phyloP scores from a whole-genome alignment of 331 rosid genomes.

The Rosa hybrid region DNA sequence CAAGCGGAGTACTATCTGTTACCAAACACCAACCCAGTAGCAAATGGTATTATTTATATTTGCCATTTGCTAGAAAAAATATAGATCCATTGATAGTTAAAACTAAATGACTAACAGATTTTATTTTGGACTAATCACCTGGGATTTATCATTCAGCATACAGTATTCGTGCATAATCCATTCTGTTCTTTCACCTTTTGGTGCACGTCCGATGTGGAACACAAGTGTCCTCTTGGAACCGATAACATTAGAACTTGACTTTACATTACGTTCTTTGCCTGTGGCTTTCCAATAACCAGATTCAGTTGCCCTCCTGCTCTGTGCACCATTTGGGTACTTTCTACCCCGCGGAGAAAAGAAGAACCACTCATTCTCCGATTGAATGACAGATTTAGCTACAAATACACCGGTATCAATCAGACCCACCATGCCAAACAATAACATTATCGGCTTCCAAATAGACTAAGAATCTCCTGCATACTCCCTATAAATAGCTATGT shows the following conservation, averaged over 20 bases:
- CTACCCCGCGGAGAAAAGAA: slow-evolving; percentile 95
- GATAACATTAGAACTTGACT: slow-evolving; percentile 62
- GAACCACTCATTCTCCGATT: slow-evolving; percentile 87
- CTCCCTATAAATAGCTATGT: not conserved
- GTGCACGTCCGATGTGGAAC: slow-evolving; percentile 93
- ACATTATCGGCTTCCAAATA: not conserved
- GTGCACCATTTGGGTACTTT: slow-evolving; percentile 92
- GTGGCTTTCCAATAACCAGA: slow-evolving; percentile 97
- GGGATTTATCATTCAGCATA: slow-evolving; percentile 38
- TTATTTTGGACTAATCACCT: slow-evolving; percentile 30
- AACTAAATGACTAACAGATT: slow-evolving; percentile 1
- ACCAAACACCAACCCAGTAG: too few relatives aligned
- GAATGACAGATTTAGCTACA: slow-evolving; percentile 73
- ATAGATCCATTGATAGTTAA: not conserved
- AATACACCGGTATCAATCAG: slow-evolving; percentile 30
- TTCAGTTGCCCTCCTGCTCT: slow-evolving; percentile 89
- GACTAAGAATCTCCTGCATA: not conserved
- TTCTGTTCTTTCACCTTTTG: slow-evolving; percentile 92
- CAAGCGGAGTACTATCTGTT: not conserved
- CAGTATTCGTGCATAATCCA: slow-evolving; percentile 85
- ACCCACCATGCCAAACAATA: too few relatives aligned
- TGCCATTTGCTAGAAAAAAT: slow-evolving; percentile 1
- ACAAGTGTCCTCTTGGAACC: slow-evolving; percentile 93
- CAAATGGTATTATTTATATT: not conserved
- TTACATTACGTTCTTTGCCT: slow-evolving; percentile 84